phyloP scores from a whole-genome alignment of 192 early-diverging fungal genomes.

The Mortierella alpina region DNA sequence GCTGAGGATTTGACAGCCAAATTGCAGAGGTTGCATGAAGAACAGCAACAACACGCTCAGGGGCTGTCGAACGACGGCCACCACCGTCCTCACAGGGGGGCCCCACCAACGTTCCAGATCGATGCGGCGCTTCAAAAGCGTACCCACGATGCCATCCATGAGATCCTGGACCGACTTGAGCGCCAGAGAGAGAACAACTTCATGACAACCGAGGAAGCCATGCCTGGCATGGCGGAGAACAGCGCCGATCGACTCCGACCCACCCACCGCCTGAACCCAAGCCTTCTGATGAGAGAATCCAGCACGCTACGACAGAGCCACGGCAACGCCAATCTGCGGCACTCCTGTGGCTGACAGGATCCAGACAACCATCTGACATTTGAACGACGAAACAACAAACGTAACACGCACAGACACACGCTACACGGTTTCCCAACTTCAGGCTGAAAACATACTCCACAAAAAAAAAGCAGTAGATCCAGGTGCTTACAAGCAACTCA shows the following conservation, averaged over 20 bases:
- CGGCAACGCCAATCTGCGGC: slow-evolving; percentile 29
- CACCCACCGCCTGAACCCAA: slow-evolving; percentile 6
- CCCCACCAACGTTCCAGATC: background rate
- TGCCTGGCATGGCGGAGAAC: slow-evolving; percentile 19
- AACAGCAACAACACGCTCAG: background rate
- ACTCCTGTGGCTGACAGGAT: slow-evolving; percentile 9
- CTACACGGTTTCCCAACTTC: background rate
- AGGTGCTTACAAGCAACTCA: background rate
- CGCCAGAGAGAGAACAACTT: slow-evolving; percentile 8
- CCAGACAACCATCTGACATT: background rate
- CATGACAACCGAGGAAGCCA: background rate
- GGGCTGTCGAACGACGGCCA: background rate
- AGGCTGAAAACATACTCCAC: background rate
- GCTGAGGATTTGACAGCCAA: slow-evolving; percentile 9
- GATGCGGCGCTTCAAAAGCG: slow-evolving; percentile 18
- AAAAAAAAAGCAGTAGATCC: background rate
- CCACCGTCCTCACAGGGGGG: background rate
- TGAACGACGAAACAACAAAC: too few relatives aligned
- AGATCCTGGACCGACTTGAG: slow-evolving; percentile 25
- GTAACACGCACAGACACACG: background rate
- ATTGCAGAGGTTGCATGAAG: slow-evolving; percentile 4
- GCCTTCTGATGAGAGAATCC: background rate
- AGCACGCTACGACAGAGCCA: slow-evolving; percentile 12
- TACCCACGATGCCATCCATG: slow-evolving; percentile 14
- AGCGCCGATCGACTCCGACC: slow-evolving; percentile 7